Base-by-base conservation (phyloP, 352 stramenopile genomes). In the Thraustotheca clavata region DNA sequence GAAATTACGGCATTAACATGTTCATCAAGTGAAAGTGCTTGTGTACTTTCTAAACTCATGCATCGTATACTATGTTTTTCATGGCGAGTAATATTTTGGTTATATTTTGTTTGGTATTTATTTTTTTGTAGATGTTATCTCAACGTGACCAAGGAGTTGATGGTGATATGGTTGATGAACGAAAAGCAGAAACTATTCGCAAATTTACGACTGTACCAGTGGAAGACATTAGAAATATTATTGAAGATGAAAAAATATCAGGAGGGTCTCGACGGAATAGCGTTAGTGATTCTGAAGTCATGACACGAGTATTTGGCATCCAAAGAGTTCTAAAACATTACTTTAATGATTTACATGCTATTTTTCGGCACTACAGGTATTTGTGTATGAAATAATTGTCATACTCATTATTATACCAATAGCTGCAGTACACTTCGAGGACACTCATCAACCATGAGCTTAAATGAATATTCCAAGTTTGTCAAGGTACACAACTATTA, bases 301-400 rank as follows among this genome's bases (percentile, higher is more conserved):
- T 78, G 7, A 62, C 75, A 14, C 67, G 68, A 41, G 77, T 73
- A 4, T 77, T 76, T 40, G 79, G 77, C 4, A 68, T 92, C 32
- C 77, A 77, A 6, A 76, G 71, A 7, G 70, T 76, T 29, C 67
- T 92, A 7, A 29, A 73, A 8, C 55, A 80, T 9, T 87, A 89
- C 71, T 84, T 75, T 74, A 88, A 84, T 49, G 83, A 92, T 52
- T 69, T 90, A 26, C 76, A 79, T 70, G 83, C 89, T 27, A 92
- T 90, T 43, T 92, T 90, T 71, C 88, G 86, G 52, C 78, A 92
- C 66, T 92, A 92, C 67, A 86, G 77, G 77, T 87, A 4, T 8
- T 3, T 35, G n/a, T 1, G 3, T 27, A 5, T 16, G 11, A 55
- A 20, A 4, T 24, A 12, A 24, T 3, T 18, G 11, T 57, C 14